phyloP scores from a whole-genome alignment of 2,329 filamentous ascomycete genomes.

The Colletotrichum tamarilloi region DNA sequence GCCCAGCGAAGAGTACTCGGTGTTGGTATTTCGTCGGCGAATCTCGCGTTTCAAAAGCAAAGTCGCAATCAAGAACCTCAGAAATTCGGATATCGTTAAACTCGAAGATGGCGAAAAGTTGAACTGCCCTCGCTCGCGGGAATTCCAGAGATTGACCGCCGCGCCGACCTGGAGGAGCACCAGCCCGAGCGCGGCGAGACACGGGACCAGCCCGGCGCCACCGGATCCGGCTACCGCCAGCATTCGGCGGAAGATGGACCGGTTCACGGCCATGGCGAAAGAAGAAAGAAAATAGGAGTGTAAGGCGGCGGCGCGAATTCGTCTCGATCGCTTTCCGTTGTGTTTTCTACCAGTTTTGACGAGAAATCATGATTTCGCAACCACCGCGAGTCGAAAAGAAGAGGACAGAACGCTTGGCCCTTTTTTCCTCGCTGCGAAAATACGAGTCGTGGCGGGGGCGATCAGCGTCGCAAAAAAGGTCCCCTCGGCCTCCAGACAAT shows the following conservation, averaged over 20 bases:
- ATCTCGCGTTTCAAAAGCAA: slow-evolving; percentile 41
- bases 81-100: slow-evolving; percentile 43
- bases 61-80: slow-evolving; percentile 44
- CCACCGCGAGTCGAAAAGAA: neutral
- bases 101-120: slow-evolving; percentile 44
- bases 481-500: neutral
- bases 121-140: slow-evolving; percentile 42
- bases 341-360: neutral
- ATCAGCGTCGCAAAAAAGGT: neutral
- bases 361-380: slow-evolving; percentile 18
- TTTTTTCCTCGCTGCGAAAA: neutral
- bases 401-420: neutral
- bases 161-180: slow-evolving; percentile 47
- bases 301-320: neutral
- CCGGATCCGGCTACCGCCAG: slow-evolving; percentile 22
- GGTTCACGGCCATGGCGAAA: neutral
- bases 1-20: slow-evolving; percentile 24
- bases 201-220: slow-evolving; percentile 29
- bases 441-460: slow-evolving; percentile 21
- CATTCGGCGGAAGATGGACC: slow-evolving; percentile 17
- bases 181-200: slow-evolving; percentile 45
- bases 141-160: slow-evolving; percentile 44
- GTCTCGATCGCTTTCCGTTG: neutral
- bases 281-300: neutral
- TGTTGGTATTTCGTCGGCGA: slow-evolving; percentile 20